Conservation (phyloP, 139 green algal species). For the Closterium sp. region DNA sequence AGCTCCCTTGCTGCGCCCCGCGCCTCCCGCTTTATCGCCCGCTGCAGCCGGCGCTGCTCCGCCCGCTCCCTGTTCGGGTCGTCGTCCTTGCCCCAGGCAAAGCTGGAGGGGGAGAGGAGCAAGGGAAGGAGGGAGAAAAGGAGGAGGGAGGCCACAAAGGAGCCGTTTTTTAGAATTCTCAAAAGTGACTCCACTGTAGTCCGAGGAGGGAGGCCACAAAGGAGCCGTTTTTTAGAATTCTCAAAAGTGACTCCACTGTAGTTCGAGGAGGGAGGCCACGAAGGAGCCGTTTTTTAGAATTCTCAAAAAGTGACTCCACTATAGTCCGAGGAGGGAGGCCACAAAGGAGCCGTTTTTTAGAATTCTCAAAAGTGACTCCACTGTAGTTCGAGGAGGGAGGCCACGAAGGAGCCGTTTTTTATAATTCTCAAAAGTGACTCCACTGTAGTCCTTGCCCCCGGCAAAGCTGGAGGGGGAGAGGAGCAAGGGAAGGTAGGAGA, state of each 20-base stretch:
- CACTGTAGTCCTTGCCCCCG: not conserved
- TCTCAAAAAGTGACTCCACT: too few species aligned
- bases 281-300: not conserved
- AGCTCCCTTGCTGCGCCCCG: conserved; percentile 79
- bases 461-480: not conserved
- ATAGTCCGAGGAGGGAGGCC: not conserved
- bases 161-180: not conserved
- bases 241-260: too few species aligned
- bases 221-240: not conserved
- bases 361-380: too few species aligned
- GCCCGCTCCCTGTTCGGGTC: conserved; percentile 56
- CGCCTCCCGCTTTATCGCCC: conserved; percentile 60
- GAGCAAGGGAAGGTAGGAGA: not conserved
- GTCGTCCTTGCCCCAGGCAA: conserved; percentile 52
- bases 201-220: not conserved
- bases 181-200: too few species aligned
- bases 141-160: not conserved
- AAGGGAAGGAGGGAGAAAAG: not conserved
- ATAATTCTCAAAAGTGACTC: too few species aligned
- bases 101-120: conserved; percentile 17
- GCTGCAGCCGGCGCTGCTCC: conserved; percentile 55
- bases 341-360: not conserved
- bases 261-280: not conserved
- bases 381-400: too few species aligned
- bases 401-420: not conserved